Evolutionary conservation across 228 moss, liverwort and hornwort genomes (phyloP).

Genomic region (Sphagnum fallax): DNA sequence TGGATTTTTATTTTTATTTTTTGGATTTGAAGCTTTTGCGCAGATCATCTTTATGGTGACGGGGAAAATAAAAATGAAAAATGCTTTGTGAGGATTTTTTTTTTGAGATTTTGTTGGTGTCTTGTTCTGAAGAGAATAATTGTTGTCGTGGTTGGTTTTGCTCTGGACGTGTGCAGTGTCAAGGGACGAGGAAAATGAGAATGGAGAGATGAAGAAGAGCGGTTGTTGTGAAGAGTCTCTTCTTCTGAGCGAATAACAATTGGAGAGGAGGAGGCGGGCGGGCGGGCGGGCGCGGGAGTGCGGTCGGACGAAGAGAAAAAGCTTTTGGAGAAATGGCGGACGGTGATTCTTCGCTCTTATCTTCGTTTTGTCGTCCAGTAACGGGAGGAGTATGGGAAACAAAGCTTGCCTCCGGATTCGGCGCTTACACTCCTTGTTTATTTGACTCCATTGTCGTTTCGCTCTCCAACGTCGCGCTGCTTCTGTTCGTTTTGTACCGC

Average conservation of each 20-base stretch:
- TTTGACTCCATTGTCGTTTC: slow-evolving; percentile 65
- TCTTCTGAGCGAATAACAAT: background rate
- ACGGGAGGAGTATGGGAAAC: slow-evolving; percentile 65
- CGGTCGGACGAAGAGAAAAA: background rate
- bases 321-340: background rate
- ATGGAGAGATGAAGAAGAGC: too few species aligned
- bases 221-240: background rate
- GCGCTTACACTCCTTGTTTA: slow-evolving; percentile 76
- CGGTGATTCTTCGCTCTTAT: background rate
- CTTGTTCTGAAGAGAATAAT: too few species aligned
- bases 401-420: slow-evolving; percentile 72
- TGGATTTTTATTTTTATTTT: too few species aligned
- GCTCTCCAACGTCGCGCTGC: slow-evolving; percentile 47
- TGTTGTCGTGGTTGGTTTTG: too few species aligned
- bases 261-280: background rate
- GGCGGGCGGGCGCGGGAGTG: background rate
- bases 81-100: too few species aligned
- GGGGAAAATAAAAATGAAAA: too few species aligned
- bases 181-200: too few species aligned
- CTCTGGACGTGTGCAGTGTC: too few species aligned
- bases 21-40: too few species aligned
- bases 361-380: slow-evolving; percentile 54
- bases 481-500: slow-evolving; percentile 47
- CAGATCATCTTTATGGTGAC: too few species aligned
- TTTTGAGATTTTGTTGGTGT: too few species aligned